Conservation (phyloP, 129 eudicot genomes). For the Heracleum sosnowskyi region DNA sequence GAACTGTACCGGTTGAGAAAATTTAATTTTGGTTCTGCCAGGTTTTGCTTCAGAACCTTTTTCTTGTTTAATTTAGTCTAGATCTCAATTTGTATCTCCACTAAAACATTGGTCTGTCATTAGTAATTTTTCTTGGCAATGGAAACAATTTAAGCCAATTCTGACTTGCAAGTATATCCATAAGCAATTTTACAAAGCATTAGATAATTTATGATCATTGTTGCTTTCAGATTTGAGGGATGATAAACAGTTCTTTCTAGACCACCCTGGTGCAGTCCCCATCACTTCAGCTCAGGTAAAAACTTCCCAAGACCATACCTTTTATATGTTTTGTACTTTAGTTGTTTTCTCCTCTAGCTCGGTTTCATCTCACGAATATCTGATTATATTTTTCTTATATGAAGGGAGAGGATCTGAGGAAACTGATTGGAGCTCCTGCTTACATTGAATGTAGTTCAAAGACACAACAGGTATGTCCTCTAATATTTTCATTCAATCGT, state of each 20-base stretch:
- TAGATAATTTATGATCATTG: neutral
- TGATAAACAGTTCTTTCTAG: slow-evolving; percentile 5
- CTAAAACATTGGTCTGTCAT: neutral
- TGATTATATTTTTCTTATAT: neutral
- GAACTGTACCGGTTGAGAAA: neutral
- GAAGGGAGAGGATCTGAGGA: slow-evolving; percentile 93
- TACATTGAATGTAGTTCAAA: slow-evolving; percentile 96
- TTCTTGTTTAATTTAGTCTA: neutral
- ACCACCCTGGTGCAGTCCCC: slow-evolving; percentile 7
- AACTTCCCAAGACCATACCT: neutral
- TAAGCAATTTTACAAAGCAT: neutral
- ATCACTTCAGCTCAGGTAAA: slow-evolving; percentile 8
- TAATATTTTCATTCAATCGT: neutral
- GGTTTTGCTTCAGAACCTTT: neutral
- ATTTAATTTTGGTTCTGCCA: neutral
- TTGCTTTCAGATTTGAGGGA: slow-evolving; percentile 7
- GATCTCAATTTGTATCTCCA: neutral
- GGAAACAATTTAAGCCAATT: neutral
- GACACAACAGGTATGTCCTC: slow-evolving; percentile 71
- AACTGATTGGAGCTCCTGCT: slow-evolving; percentile 81
- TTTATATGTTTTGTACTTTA: neutral
- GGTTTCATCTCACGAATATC: neutral
- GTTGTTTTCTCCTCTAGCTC: neutral
- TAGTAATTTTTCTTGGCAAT: neutral
- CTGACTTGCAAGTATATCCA: neutral